These are phyloP conservation scores for Ophiocordyceps robertsii DNA, from an alignment of 2,329 filamentous ascomycete species.

Conservation along the genomic window DNA sequence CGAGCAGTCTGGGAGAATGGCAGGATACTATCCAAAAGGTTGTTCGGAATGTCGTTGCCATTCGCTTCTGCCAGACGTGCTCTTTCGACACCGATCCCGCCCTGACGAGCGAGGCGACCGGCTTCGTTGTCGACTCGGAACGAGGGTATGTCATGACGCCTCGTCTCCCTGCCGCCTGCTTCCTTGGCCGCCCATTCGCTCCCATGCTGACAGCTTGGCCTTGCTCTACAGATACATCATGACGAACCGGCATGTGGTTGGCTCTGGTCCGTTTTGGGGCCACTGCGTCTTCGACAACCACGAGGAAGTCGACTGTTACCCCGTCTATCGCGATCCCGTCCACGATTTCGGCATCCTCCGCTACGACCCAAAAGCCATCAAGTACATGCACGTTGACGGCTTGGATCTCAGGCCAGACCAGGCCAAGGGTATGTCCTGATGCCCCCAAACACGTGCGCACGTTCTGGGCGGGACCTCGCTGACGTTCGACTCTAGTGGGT, in stretches of 20 bases:
- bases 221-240: slow-evolving; percentile 49
- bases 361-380: slow-evolving; percentile 91
- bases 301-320: slow-evolving; percentile 88
- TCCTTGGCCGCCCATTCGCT: background rate
- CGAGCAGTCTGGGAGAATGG: slow-evolving; percentile 54
- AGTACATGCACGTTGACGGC: slow-evolving; percentile 85
- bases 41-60: slow-evolving; percentile 92
- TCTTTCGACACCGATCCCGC: slow-evolving; percentile 97
- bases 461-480: background rate
- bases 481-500: slow-evolving; percentile 45
- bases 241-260: slow-evolving; percentile 87
- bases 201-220: background rate
- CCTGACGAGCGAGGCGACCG: slow-evolving; percentile 87
- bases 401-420: slow-evolving; percentile 73
- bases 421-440: slow-evolving; percentile 44
- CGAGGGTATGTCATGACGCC: slow-evolving; percentile 45
- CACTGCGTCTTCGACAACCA: slow-evolving; percentile 99
- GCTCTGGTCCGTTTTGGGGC: slow-evolving; percentile 91
- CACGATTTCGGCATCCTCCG: slow-evolving; percentile 97
- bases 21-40: slow-evolving; percentile 91
- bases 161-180: background rate
- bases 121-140: slow-evolving; percentile 93
- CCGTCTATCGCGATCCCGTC: slow-evolving; percentile 94
- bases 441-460: background rate
- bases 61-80: slow-evolving; percentile 95